Evolutionary conservation across 2,329 filamentous ascomycete species (phyloP).

Genomic region (Cryphonectria parasitica): DNA sequence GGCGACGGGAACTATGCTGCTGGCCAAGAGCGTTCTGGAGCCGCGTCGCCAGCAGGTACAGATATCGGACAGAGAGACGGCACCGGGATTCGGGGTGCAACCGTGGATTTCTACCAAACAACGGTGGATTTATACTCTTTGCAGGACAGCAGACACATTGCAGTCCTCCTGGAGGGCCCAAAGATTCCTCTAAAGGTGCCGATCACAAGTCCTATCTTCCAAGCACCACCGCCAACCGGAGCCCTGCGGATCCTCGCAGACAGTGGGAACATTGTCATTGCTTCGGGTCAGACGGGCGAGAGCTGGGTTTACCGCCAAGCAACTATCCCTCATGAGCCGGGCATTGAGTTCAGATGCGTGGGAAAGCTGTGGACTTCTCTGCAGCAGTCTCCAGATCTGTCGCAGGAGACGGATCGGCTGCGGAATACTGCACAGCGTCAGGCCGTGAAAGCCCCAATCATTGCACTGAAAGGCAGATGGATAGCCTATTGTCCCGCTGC

Average conservation of each 20-base stretch:
- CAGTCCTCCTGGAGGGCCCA: slow-evolving; percentile 74
- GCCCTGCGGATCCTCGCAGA: slow-evolving; percentile 76
- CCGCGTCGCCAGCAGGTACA: slow-evolving; percentile 47
- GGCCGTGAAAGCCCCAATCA: slow-evolving; percentile 62
- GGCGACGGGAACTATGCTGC: slow-evolving; percentile 39
- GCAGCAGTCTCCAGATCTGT: slow-evolving; percentile 60
- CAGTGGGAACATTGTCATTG: slow-evolving; percentile 71
- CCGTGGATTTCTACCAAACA: slow-evolving; percentile 75
- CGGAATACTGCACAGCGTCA: slow-evolving; percentile 45
- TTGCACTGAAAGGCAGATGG: slow-evolving; percentile 74
- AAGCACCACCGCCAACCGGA: slow-evolving; percentile 71
- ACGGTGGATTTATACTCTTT: slow-evolving; percentile 89
- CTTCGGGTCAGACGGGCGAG: slow-evolving; percentile 84
- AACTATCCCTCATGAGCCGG: slow-evolving; percentile 46
- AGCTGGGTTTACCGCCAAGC: slow-evolving; percentile 74
- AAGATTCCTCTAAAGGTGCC: slow-evolving; percentile 62
- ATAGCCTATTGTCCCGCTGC: slow-evolving; percentile 75
- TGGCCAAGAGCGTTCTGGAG: slow-evolving; percentile 41
- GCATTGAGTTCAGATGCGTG: slow-evolving; percentile 64
- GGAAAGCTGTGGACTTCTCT: slow-evolving; percentile 93
- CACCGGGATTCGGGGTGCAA: slow-evolving; percentile 37
- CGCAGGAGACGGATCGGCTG: slow-evolving; percentile 51
- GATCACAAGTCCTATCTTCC: slow-evolving; percentile 65
- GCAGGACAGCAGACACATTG: slow-evolving; percentile 70
- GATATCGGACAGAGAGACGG: slow-evolving; percentile 35